phyloP scores from a whole-genome alignment of 345 rosid genomes.

The Populus alba region DNA sequence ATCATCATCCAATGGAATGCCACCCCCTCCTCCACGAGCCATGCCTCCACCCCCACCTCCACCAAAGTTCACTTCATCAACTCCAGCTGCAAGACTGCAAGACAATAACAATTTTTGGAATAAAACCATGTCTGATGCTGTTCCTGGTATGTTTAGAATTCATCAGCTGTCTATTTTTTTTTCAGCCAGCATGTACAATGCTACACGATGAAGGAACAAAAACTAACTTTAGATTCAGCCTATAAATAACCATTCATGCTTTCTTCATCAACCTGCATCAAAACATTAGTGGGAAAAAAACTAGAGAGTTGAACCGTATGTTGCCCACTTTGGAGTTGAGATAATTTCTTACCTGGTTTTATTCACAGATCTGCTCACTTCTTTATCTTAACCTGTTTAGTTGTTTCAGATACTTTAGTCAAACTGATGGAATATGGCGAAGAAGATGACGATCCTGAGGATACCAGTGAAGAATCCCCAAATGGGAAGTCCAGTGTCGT shows the following conservation, averaged over 20 bases:
- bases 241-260: no score
- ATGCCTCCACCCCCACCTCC: constrained; percentile 55
- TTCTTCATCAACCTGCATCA: no score
- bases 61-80: constrained; percentile 45
- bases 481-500: constrained; percentile 15
- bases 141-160: constrained; percentile 48
- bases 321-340: neutral
- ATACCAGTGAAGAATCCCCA: constrained; percentile 28
- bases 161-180: neutral
- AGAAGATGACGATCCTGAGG: constrained; percentile 62
- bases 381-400: neutral
- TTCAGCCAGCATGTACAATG: no score
- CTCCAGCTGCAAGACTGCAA: constrained; percentile 21
- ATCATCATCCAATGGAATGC: constrained; percentile 36
- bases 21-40: constrained; percentile 42
- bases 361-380: neutral
- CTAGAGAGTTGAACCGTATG: neutral
- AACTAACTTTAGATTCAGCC: no score
- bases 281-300: neutral
- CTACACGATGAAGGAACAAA: no score
- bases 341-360: neutral
- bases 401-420: constrained; percentile 67
- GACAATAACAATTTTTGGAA: constrained; percentile 22
- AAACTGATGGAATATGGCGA: constrained; percentile 82
- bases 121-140: constrained; percentile 35